Conservation (phyloP, 371 early-diverging fungal species). For the Mortierella sp. region DNA sequence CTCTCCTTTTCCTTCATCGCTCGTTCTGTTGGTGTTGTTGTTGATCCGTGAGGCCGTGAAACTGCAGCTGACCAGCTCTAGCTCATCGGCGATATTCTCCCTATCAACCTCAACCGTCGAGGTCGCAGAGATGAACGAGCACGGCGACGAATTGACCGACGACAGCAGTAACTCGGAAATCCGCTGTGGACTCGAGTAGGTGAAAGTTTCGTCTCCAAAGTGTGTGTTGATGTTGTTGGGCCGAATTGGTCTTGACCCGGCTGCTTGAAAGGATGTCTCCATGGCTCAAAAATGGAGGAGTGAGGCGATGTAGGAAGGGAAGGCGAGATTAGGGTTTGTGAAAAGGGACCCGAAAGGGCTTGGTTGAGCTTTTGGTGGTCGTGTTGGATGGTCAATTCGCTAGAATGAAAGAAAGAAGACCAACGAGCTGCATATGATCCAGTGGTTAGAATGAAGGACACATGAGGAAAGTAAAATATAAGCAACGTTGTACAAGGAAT, state of each 20-base stretch:
- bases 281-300: neutral
- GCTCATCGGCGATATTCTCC: constrained; percentile 21
- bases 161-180: constrained; percentile 17
- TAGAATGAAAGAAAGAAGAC: neutral
- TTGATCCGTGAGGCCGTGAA: constrained; percentile 11
- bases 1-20: neutral
- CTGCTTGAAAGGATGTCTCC: neutral
- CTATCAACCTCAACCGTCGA: constrained; percentile 16
- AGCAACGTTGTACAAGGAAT: neutral
- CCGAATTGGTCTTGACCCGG: constrained; percentile 1
- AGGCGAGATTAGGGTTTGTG: neutral
- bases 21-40: neutral
- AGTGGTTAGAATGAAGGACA: neutral
- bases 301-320: neutral
- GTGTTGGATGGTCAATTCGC: neutral
- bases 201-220: neutral
- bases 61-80: constrained; percentile 39
- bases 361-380: neutral
- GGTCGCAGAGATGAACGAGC: constrained; percentile 44
- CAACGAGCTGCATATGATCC: neutral
- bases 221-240: constrained; percentile 8
- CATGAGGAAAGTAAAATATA: neutral
- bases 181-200: constrained; percentile 11
- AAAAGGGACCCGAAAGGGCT: too few species aligned
- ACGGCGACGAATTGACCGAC: constrained; percentile 33